Percentiles rank a stretch among this genome's conserved stretches.
phyloP scores from a whole-genome alignment of 768 basidiomycete genomes.

The Lentinus brumalis region DNA sequence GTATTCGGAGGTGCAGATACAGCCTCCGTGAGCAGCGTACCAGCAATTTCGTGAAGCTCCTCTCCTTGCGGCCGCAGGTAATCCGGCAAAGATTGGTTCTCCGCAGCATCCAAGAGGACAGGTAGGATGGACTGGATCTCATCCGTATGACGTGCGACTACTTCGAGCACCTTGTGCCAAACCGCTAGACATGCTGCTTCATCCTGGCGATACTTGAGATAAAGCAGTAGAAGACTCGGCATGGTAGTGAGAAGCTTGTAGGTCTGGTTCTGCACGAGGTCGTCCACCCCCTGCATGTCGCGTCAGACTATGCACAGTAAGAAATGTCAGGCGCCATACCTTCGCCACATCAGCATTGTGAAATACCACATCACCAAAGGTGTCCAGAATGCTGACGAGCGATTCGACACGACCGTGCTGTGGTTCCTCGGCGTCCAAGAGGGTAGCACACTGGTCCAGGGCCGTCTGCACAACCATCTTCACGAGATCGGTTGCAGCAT shows the following conservation, averaged over 20 bases:
- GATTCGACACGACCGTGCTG: conserved; percentile 21
- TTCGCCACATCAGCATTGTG: conserved; percentile 41
- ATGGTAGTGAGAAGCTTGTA: conserved; percentile 42
- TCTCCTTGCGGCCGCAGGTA: conserved; percentile 46
- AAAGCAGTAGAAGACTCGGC: conserved; percentile 50
- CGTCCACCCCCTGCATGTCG: conserved; percentile 47
- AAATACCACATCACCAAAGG: conserved; percentile 56
- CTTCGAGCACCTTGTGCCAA: conserved; percentile 53
- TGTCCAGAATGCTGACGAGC: conserved; percentile 48
- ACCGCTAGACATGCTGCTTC: conserved; percentile 35
- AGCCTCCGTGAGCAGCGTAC: conserved; percentile 40
- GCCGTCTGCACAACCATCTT: conserved; percentile 37
- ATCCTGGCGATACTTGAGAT: conserved; percentile 46
- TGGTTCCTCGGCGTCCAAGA: conserved; percentile 26
- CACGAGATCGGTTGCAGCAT: conserved; percentile 33
- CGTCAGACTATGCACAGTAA: background rate
- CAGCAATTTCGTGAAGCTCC: conserved; percentile 49
- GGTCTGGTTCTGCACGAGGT: conserved; percentile 40
- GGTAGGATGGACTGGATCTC: conserved; percentile 34
- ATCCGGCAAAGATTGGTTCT: conserved; percentile 41
- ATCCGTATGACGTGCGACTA: conserved; percentile 39
- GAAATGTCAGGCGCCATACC: conserved; percentile 37
- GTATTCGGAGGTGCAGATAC: conserved; percentile 31
- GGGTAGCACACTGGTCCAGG: conserved; percentile 35
- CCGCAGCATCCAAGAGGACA: conserved; percentile 44